Base-by-base conservation (phyloP, 805 yeast species). In the Candida railenensis region DNA sequence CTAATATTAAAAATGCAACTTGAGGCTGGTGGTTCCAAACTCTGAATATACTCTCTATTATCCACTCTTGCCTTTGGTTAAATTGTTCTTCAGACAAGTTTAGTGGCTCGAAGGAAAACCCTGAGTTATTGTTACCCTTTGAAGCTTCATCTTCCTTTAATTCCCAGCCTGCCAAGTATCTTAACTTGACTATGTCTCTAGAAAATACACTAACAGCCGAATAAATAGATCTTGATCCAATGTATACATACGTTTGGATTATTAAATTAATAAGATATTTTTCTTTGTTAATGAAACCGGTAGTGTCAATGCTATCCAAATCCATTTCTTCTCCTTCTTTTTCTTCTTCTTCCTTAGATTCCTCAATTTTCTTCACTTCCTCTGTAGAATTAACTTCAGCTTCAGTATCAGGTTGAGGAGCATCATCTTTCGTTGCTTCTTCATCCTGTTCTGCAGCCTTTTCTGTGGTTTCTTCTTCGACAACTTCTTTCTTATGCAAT, bases 151-250 rank as follows among this genome's bases (percentile, higher is more conserved):
- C 66, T 16, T 62, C 62, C 8, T 56, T 55, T 21, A 71, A 61
- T 15, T 55, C 46, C 22, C 57, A 52, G 2, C 76, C 76, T 46
- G 68, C 59, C 44, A 69, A 52, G 52, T 53, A 69, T 53, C 65
- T 69, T 53, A 72, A 59, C 53, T 72, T 72, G 42, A 60, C 65
- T 34, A 71, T 54, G 48, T 72, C 77, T 46, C 77, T 62, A 33
- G 67, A 58, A 40, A 72, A 53, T 22, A 72, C 64, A 49, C 71
- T 65, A 12, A 72, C 74, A 28, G 70, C 73, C 1, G 77, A 72
- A 53, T 70, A 88, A 37, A 91, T 76, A 0, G 97, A 91, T 60
- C 97, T 78, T 40, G 89, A 85, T 12, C 98, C 97, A 48, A 89
- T 83, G 54, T 83, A 83, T 40, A 92, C 86, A 43, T 89, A 75